Conservation (phyloP, 495 filamentous ascomycete species). For the Daldinia loculata region DNA sequence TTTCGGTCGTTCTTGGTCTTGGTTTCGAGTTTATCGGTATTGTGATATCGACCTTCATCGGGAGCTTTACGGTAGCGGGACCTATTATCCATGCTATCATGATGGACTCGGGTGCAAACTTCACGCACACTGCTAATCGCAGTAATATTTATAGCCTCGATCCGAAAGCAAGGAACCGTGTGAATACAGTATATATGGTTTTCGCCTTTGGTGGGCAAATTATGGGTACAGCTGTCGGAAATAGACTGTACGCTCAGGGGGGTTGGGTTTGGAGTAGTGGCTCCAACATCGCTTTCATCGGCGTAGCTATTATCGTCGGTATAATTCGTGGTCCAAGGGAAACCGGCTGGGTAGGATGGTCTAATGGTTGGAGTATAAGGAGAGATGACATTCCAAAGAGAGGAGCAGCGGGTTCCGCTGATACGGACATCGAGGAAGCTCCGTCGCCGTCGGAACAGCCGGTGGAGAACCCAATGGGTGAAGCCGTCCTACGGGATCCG, state of each 20-base stretch:
- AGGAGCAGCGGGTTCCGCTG: constrained; percentile 1
- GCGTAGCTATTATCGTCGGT: constrained; percentile 64
- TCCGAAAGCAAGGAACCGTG: constrained; percentile 74
- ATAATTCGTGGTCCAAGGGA: constrained; percentile 72
- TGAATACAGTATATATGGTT: constrained; percentile 89
- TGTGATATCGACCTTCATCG: constrained; percentile 73
- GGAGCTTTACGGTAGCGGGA: constrained; percentile 71
- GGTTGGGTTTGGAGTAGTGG: constrained; percentile 77
- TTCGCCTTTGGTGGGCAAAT: constrained; percentile 77
- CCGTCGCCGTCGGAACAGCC: neutral
- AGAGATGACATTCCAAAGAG: constrained; percentile 44
- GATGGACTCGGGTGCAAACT: constrained; percentile 78
- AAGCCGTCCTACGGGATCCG: neutral
- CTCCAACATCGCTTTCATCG: constrained; percentile 73
- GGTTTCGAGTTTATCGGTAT: constrained; percentile 67
- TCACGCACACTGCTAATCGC: constrained; percentile 78
- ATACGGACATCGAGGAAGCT: constrained; percentile 15
- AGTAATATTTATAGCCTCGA: constrained; percentile 75
- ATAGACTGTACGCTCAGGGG: constrained; percentile 69
- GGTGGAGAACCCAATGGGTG: neutral
- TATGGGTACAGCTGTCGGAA: constrained; percentile 77
- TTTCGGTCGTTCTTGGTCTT: constrained; percentile 71
- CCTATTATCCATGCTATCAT: constrained; percentile 78
- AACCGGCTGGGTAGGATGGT: constrained; percentile 79
- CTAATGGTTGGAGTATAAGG: constrained; percentile 67